These are phyloP conservation scores for Talaromyces sp. DNA, from an alignment of 2,329 filamentous ascomycete species.

Conservation along the genomic window DNA sequence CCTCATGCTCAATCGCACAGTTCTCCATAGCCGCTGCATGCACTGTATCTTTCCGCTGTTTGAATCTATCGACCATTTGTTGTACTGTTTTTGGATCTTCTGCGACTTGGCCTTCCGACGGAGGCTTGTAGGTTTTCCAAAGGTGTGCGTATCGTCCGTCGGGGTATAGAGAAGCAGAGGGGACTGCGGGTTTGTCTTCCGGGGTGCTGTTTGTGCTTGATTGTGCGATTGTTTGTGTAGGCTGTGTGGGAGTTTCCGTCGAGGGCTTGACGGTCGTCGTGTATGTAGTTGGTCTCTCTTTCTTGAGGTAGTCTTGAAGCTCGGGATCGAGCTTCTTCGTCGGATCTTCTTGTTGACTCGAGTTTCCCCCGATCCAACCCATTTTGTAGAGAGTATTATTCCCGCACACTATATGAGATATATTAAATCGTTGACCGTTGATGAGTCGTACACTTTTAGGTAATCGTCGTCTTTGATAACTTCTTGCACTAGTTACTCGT, in stretches of 20 bases:
- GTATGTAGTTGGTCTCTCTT: slow-evolving; percentile 63
- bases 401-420: neutral
- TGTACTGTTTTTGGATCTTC: slow-evolving; percentile 72
- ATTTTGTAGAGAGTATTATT: slow-evolving; percentile 33
- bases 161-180: slow-evolving; percentile 55
- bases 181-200: slow-evolving; percentile 21
- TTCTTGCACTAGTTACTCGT: neutral
- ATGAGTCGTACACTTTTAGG: neutral
- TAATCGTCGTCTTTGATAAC: neutral
- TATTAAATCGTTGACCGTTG: neutral
- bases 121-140: slow-evolving; percentile 85
- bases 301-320: slow-evolving; percentile 76
- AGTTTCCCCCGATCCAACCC: slow-evolving; percentile 60
- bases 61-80: slow-evolving; percentile 76
- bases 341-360: slow-evolving; percentile 49
- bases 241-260: slow-evolving; percentile 19
- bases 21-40: slow-evolving; percentile 85
- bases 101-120: slow-evolving; percentile 62
- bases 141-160: slow-evolving; percentile 77
- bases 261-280: slow-evolving; percentile 15
- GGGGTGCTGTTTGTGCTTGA: slow-evolving; percentile 28
- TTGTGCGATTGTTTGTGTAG: slow-evolving; percentile 22
- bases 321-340: slow-evolving; percentile 73
- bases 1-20: slow-evolving; percentile 80
- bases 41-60: slow-evolving; percentile 72